Evolutionary conservation across 495 filamentous ascomycete species (phyloP).

Genomic region (Aspergillus carlsbadensis): DNA sequence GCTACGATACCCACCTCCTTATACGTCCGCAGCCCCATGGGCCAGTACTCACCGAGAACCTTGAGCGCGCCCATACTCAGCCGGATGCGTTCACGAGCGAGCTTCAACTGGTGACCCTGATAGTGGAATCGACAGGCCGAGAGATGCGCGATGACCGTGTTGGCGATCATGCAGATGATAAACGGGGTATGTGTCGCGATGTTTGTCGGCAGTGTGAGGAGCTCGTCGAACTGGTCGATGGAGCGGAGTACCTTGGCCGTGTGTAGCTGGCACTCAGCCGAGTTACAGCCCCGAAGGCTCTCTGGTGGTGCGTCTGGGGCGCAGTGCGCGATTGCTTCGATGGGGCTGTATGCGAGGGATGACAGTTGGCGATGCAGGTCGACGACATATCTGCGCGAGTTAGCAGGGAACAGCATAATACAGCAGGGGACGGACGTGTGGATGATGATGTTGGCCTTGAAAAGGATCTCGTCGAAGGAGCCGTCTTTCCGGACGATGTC

Average conservation of each 20-base stretch:
- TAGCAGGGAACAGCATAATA: neutral
- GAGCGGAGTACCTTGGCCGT: slow-evolving; percentile 18
- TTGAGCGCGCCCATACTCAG: slow-evolving; percentile 24
- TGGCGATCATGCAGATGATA: slow-evolving; percentile 28
- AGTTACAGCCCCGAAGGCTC: slow-evolving; percentile 10
- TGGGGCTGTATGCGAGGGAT: slow-evolving; percentile 14
- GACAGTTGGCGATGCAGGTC: slow-evolving; percentile 24
- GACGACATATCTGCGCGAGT: slow-evolving; percentile 17
- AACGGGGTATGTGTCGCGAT: slow-evolving; percentile 20
- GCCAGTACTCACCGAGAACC: slow-evolving; percentile 20
- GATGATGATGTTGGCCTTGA: slow-evolving; percentile 24
- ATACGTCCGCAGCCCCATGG: slow-evolving; percentile 20
- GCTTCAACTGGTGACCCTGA: slow-evolving; percentile 5
- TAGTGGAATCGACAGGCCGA: slow-evolving; percentile 21
- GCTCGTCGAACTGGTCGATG: slow-evolving; percentile 19
- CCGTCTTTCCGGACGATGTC: slow-evolving; percentile 17
- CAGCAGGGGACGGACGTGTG: slow-evolving; percentile 9
- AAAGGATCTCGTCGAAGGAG: slow-evolving; percentile 23
- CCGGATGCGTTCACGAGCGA: slow-evolving; percentile 20
- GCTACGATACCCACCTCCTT: slow-evolving; percentile 21
- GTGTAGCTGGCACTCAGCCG: slow-evolving; percentile 18
- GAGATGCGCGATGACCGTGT: slow-evolving; percentile 22
- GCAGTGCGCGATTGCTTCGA: slow-evolving; percentile 20
- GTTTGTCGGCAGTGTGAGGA: slow-evolving; percentile 21
- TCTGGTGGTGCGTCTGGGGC: slow-evolving; percentile 14